phyloP scores from a whole-genome alignment of 1,284 basidiomycete genomes.

The Pseudomicrostroma phylloplanum region DNA sequence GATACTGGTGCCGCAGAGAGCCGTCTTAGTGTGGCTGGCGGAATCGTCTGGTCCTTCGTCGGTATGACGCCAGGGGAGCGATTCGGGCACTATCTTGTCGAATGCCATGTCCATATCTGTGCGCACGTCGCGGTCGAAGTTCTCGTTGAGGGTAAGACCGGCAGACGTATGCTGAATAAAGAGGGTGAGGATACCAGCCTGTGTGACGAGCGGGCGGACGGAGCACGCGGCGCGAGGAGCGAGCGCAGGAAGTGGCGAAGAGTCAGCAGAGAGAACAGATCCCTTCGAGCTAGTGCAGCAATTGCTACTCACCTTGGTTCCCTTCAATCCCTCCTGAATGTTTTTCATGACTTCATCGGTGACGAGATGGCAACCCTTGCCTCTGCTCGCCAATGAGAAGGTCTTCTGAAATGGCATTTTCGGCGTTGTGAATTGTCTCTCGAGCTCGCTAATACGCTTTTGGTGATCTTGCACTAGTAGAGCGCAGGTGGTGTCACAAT shows the following conservation, averaged over 20 bases:
- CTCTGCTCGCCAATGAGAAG: conserved; percentile 58
- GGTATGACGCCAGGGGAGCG: conserved; percentile 75
- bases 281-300: background rate
- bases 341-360: conserved; percentile 69
- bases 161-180: conserved; percentile 82
- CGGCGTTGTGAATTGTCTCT: background rate
- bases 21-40: conserved; percentile 83
- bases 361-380: conserved; percentile 69
- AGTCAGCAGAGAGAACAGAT: too few species aligned
- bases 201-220: conserved; percentile 8
- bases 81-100: conserved; percentile 73
- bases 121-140: conserved; percentile 64
- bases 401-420: conserved; percentile 87
- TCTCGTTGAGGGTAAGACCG: conserved; percentile 79
- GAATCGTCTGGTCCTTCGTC: conserved; percentile 59
- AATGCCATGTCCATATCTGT: conserved; percentile 59
- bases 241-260: background rate
- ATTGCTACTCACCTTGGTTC: conserved; percentile 36
- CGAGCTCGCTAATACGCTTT: background rate
- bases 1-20: conserved; percentile 72
- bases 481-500: too few species aligned
- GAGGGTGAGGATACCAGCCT: conserved; percentile 51
- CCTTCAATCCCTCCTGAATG: conserved; percentile 67
- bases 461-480: too few species aligned
- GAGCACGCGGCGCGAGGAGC: background rate